A percentile compares a stretch with the other conserved stretches of the same genome.
Conservation (phyloP, 108 stramenopile genomes). For the Fistulifera solaris region DNA sequence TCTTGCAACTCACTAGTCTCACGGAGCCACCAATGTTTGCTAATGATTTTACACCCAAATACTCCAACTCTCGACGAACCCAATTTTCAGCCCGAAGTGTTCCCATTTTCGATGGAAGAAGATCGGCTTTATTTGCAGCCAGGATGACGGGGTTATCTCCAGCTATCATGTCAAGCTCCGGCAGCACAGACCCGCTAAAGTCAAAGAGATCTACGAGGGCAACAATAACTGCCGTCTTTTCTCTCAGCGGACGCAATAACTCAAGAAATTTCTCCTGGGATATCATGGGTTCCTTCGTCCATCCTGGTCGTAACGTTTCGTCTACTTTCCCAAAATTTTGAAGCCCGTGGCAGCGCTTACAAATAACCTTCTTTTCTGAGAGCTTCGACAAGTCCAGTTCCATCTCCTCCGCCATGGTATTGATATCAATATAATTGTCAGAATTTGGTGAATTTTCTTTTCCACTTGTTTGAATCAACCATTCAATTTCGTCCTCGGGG, state of each 20-base stretch:
- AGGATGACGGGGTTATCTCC: constrained; percentile 88
- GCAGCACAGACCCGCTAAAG: constrained; percentile 79
- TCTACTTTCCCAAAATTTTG: constrained; percentile 81
- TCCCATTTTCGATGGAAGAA: constrained; percentile 77
- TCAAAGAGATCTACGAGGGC: constrained; percentile 86
- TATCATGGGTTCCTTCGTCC: constrained; percentile 77
- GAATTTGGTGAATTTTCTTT: constrained; percentile 10
- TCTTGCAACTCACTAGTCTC: constrained; percentile 75
- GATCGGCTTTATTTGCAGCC: constrained; percentile 84
- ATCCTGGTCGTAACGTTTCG: constrained; percentile 62
- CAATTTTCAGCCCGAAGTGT: constrained; percentile 74
- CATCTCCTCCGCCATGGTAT: constrained; percentile 58
- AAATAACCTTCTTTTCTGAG: constrained; percentile 67
- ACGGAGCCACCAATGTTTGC: constrained; percentile 86
- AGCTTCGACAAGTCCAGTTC: constrained; percentile 60
- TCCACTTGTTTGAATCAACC: constrained; percentile 50
- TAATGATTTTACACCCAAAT: constrained; percentile 67
- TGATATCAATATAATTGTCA: constrained; percentile 33
- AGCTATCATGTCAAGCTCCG: constrained; percentile 78
- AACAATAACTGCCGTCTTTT: constrained; percentile 73
- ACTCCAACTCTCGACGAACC: constrained; percentile 83
- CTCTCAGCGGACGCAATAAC: constrained; percentile 47
- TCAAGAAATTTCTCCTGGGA: constrained; percentile 77
- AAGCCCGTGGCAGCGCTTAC: constrained; percentile 75
- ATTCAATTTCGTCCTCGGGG: constrained; percentile 80